These are phyloP conservation scores for Aspergillus neoniger DNA, from an alignment of 2,329 filamentous ascomycete genomes.

Conservation along the genomic window DNA sequence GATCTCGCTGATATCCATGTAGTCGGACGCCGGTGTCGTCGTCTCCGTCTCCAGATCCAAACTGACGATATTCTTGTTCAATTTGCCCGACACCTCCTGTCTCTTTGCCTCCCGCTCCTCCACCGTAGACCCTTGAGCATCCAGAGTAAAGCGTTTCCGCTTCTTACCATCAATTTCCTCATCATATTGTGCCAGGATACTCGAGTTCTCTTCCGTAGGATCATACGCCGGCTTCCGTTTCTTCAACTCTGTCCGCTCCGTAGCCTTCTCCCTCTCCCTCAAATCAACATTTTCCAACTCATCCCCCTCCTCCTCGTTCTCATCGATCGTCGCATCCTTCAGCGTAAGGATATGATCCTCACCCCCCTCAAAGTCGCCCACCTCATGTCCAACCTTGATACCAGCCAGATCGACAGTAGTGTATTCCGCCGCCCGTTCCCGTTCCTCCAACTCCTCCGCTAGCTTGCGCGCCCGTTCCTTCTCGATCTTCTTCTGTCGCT, in stretches of 20 bases:
- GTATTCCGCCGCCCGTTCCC: slow-evolving; percentile 74
- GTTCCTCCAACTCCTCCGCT: slow-evolving; percentile 76
- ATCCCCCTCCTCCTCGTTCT: slow-evolving; percentile 83
- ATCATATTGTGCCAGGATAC: slow-evolving; percentile 86
- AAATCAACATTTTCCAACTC: slow-evolving; percentile 62
- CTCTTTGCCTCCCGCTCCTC: slow-evolving; percentile 62
- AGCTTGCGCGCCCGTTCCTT: slow-evolving; percentile 67
- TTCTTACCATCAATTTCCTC: slow-evolving; percentile 94
- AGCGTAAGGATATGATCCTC: slow-evolving; percentile 89
- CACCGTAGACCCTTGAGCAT: slow-evolving; percentile 70
- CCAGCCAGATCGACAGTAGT: slow-evolving; percentile 84
- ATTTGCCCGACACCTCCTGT: slow-evolving; percentile 57
- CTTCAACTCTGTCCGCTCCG: slow-evolving; percentile 78
- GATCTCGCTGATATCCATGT: slow-evolving; percentile 79
- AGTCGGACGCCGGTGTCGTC: slow-evolving; percentile 69
- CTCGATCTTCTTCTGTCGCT: slow-evolving; percentile 87
- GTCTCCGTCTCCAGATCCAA: slow-evolving; percentile 69
- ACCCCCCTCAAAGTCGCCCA: slow-evolving; percentile 73
- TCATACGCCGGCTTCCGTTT: slow-evolving; percentile 90
- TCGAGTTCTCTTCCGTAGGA: slow-evolving; percentile 69
- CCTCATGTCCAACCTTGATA: slow-evolving; percentile 87
- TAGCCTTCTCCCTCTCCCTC: slow-evolving; percentile 44
- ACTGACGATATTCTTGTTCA: slow-evolving; percentile 70
- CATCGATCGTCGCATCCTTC: slow-evolving; percentile 86
- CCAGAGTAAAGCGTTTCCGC: slow-evolving; percentile 81